phyloP scores from a whole-genome alignment of 2,329 filamentous ascomycete genomes.

The Penicillium sp. region DNA sequence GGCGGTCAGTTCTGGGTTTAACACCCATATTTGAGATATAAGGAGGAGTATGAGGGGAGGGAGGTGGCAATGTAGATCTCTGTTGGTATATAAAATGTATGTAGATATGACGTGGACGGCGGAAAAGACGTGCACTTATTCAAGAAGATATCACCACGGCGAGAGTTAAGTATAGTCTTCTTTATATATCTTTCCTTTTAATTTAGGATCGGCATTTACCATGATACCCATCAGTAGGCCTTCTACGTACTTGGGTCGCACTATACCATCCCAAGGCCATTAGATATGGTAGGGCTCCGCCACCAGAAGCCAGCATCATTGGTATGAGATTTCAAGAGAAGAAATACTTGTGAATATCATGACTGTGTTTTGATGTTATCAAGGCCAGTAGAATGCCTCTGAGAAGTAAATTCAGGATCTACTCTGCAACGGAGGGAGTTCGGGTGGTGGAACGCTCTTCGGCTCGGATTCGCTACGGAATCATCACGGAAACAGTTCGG shows the following conservation, averaged over 20 bases:
- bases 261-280: background rate
- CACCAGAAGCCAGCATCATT: background rate
- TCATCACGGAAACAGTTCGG: background rate
- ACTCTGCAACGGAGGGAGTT: background rate
- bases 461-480: background rate
- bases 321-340: background rate
- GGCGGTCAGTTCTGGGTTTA: conserved; percentile 21
- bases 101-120: conserved; percentile 4
- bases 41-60: background rate
- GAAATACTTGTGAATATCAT: background rate
- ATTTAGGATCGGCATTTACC: background rate
- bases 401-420: background rate
- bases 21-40: background rate
- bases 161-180: background rate
- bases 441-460: background rate
- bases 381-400: background rate
- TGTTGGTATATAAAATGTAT: background rate
- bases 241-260: background rate
- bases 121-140: background rate
- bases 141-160: background rate
- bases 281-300: background rate
- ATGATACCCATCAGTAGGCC: background rate
- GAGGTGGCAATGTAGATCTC: background rate
- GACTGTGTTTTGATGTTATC: background rate
- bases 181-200: background rate